Evolutionary conservation across 73 alveolate genomes (phyloP).

Genomic region (Durusdinium trenchii): DNA sequence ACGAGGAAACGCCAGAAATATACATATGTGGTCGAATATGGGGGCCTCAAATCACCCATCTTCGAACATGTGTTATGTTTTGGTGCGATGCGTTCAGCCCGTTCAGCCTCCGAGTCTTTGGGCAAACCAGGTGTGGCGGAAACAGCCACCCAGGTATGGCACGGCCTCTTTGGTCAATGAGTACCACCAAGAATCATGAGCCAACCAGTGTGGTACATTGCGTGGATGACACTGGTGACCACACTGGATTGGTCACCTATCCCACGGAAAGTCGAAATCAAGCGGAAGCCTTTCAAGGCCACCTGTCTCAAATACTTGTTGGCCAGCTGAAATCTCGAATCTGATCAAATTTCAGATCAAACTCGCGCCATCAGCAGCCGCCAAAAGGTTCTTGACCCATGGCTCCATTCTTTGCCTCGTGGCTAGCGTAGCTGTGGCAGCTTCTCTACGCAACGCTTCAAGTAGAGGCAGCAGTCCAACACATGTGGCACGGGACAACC

Average conservation of each 20-base stretch:
- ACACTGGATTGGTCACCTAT: neutral
- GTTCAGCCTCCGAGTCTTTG: no score
- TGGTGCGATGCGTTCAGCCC: no score
- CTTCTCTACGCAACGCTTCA: constrained; percentile 67
- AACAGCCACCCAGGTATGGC: neutral
- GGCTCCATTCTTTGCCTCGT: constrained; percentile 30
- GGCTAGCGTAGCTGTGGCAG: constrained; percentile 68
- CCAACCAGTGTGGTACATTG: neutral
- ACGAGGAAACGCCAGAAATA: no score
- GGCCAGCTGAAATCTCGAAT: constrained; percentile 83
- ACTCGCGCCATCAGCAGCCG: constrained; percentile 75
- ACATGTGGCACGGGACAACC: no score
- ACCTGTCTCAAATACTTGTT: neutral
- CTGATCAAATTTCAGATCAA: neutral
- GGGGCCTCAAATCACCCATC: no score
- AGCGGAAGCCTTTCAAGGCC: neutral
- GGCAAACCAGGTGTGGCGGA: no score
- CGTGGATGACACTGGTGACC: neutral
- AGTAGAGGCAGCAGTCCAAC: constrained; percentile 26
- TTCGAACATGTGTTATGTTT: no score
- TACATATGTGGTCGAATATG: no score
- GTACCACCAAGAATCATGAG: neutral
- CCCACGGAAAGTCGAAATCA: no score
- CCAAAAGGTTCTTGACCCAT: neutral
- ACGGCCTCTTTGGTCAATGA: neutral